These are phyloP conservation scores for Neurospora sp. DNA, from an alignment of 495 filamentous ascomycete species.

Conservation along the genomic window DNA sequence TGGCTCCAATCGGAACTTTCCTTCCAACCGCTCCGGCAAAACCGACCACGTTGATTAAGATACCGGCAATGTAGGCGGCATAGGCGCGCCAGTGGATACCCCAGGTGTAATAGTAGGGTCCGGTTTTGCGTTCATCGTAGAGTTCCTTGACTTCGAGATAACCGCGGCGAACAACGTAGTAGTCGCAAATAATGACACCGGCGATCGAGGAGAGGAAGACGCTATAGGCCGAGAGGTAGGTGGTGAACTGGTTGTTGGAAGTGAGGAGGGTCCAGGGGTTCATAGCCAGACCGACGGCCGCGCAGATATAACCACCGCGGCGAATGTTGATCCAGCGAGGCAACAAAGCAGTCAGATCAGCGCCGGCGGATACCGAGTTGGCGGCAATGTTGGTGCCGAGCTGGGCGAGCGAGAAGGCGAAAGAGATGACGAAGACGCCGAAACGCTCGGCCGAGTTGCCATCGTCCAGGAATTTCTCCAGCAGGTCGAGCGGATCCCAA, in stretches of 20 bases:
- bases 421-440: slow-evolving; percentile 78
- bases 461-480: slow-evolving; percentile 62
- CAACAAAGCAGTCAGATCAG: slow-evolving; percentile 83
- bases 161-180: slow-evolving; percentile 78
- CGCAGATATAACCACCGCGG: slow-evolving; percentile 84
- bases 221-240: slow-evolving; percentile 89
- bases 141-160: slow-evolving; percentile 72
- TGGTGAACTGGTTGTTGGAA: slow-evolving; percentile 80
- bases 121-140: slow-evolving; percentile 57
- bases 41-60: slow-evolving; percentile 86
- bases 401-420: slow-evolving; percentile 78
- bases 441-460: slow-evolving; percentile 69
- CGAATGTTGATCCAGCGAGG: slow-evolving; percentile 83
- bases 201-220: slow-evolving; percentile 91
- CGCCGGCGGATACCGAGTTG: slow-evolving; percentile 82
- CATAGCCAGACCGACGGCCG: slow-evolving; percentile 73
- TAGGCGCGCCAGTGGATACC: slow-evolving; percentile 82
- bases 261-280: slow-evolving; percentile 80
- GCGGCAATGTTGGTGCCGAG: slow-evolving; percentile 90
- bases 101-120: slow-evolving; percentile 61
- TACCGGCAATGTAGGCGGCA: slow-evolving; percentile 71
- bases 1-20: slow-evolving; percentile 61
- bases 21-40: slow-evolving; percentile 74
- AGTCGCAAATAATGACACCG: slow-evolving; percentile 82
- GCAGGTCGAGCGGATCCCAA: slow-evolving; percentile 78